Conservation (phyloP, 78 protist genomes). For the Mantamonas sphyraenae region DNA sequence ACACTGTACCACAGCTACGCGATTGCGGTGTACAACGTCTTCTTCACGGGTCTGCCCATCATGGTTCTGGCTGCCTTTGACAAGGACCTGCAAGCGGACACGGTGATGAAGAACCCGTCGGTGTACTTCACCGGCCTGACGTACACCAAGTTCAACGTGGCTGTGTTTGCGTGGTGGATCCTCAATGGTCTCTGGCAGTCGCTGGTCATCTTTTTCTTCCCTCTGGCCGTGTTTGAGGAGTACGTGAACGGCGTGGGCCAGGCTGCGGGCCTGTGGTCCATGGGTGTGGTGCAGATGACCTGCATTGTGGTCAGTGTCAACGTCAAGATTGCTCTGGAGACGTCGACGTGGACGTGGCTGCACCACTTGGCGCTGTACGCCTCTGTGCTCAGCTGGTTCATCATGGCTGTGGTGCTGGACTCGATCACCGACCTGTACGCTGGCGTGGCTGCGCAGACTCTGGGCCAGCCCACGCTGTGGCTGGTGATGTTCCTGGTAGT, state of each 20-base stretch:
- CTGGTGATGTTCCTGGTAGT: not conserved
- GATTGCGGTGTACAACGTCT: constrained; percentile 36
- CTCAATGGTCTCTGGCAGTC: constrained; percentile 15
- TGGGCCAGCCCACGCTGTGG: not conserved
- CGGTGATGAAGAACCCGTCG: not conserved
- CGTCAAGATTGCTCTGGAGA: constrained; percentile 38
- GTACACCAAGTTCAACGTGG: not conserved
- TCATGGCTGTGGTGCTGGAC: no score
- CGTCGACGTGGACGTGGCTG: constrained; percentile 1
- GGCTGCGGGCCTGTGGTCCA: not conserved
- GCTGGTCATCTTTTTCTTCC: not conserved
- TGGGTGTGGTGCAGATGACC: not conserved
- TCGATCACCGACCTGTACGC: no score
- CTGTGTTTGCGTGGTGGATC: not conserved
- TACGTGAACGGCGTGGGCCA: not conserved
- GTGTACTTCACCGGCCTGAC: constrained; percentile 14
- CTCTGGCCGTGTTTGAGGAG: not conserved
- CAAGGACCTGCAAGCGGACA: constrained; percentile 10
- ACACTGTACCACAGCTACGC: not conserved
- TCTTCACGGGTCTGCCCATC: constrained; percentile 52
- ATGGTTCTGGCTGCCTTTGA: constrained; percentile 60
- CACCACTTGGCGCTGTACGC: not conserved
- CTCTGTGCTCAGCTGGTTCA: not conserved
- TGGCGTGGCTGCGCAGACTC: no score
- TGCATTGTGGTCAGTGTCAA: constrained; percentile 15